Evolutionary conservation across 495 filamentous ascomycete species (phyloP).

Genomic region (Podospora pseudopauciseta): DNA sequence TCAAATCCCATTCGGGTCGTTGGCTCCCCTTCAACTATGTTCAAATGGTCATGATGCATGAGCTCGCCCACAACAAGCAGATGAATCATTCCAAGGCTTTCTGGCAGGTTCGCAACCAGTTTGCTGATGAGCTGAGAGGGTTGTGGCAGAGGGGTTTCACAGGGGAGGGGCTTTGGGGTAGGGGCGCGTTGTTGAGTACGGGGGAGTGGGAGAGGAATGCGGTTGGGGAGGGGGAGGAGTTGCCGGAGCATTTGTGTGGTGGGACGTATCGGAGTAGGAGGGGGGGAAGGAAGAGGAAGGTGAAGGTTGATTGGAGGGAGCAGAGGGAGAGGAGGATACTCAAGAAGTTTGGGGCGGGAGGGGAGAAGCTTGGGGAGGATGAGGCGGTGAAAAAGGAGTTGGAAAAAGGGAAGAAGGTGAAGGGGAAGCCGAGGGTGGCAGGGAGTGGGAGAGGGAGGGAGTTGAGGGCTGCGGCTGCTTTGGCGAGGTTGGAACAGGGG

Average conservation of each 20-base stretch:
- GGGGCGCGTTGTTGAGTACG: constrained; percentile 56
- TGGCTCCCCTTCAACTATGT: constrained; percentile 76
- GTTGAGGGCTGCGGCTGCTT: constrained; percentile 68
- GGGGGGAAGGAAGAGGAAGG: constrained; percentile 50
- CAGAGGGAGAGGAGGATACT: constrained; percentile 59
- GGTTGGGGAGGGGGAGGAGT: constrained; percentile 46
- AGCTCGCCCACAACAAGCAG: constrained; percentile 74
- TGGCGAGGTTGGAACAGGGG: constrained; percentile 64
- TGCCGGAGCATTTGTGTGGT: constrained; percentile 66
- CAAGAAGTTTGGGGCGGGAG: constrained; percentile 71
- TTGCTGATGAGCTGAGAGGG: constrained; percentile 58
- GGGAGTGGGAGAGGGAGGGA: constrained; percentile 67
- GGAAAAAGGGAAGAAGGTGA: constrained; percentile 58
- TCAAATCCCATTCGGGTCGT: constrained; percentile 57
- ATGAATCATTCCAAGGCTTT: constrained; percentile 77
- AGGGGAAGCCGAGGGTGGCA: constrained; percentile 67
- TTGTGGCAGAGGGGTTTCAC: constrained; percentile 65
- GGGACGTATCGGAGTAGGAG: constrained; percentile 59
- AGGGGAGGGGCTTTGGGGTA: constrained; percentile 75
- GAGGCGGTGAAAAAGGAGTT: constrained; percentile 57
- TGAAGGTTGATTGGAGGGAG: constrained; percentile 58
- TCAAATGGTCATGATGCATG: constrained; percentile 85
- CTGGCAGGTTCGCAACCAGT: constrained; percentile 68
- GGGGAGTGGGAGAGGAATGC: constrained; percentile 54
- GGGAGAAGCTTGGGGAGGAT: constrained; percentile 63